Evolutionary conservation across 176 grass and related monocot genomes (phyloP).

Genomic region (Typha latifolia): DNA sequence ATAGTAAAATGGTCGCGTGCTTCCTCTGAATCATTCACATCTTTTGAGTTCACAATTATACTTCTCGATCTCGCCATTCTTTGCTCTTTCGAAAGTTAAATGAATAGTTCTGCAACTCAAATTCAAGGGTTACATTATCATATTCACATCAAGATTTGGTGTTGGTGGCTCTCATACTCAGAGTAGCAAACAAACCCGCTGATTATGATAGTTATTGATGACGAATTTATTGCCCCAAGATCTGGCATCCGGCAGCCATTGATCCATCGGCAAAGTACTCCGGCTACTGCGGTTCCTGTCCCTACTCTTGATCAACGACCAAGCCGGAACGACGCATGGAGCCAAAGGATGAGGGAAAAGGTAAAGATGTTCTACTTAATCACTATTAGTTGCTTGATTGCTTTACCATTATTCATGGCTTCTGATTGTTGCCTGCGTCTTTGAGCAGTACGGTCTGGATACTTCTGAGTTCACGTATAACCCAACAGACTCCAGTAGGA

Average conservation of each 20-base stretch:
- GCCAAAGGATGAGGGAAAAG: slow-evolving; percentile 98
- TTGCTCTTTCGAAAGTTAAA: too few species aligned
- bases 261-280: slow-evolving; percentile 47
- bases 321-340: slow-evolving; percentile 74
- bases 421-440: slow-evolving; percentile 10
- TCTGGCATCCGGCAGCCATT: slow-evolving; percentile 57
- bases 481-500: slow-evolving; percentile 57
- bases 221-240: slow-evolving; percentile 58
- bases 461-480: slow-evolving; percentile 87
- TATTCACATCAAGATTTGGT: neutral
- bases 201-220: slow-evolving; percentile 95
- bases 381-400: neutral
- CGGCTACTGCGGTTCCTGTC: slow-evolving; percentile 58
- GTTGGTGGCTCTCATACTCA: slow-evolving; percentile 68
- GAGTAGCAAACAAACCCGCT: slow-evolving; percentile 73
- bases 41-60: too few species aligned
- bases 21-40: too few species aligned
- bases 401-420: slow-evolving; percentile 6
- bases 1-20: slow-evolving; percentile 52
- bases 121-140: too few species aligned
- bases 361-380: slow-evolving; percentile 22
- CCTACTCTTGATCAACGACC: slow-evolving; percentile 68
- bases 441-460: slow-evolving; percentile 83
- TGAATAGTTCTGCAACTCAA: too few species aligned
- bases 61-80: too few species aligned